These are phyloP conservation scores for Nothophaeocryptopus gaeumannii DNA, from an alignment of 2,329 filamentous ascomycete species.

Conservation along the genomic window DNA sequence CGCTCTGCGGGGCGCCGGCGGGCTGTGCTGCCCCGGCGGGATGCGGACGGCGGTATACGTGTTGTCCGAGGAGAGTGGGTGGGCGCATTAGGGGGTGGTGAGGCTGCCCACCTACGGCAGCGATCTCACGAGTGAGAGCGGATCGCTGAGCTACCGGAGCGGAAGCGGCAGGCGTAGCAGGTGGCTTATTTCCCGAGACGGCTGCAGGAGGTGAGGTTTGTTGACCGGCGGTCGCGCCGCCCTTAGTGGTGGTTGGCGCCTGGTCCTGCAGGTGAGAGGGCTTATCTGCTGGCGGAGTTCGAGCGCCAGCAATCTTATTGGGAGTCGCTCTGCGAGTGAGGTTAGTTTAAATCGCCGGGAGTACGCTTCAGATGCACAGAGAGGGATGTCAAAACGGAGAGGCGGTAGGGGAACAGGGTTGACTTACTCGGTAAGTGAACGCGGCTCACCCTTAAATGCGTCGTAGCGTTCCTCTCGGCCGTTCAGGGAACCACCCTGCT, in stretches of 20 bases:
- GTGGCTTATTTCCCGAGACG: not conserved
- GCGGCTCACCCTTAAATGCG: slow-evolving; percentile 61
- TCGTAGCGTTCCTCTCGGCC: slow-evolving; percentile 57
- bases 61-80: slow-evolving; percentile 7
- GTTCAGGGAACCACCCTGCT: slow-evolving; percentile 51
- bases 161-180: not conserved
- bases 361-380: not conserved
- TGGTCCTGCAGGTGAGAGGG: not conserved
- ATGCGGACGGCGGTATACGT: slow-evolving; percentile 7
- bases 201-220: too few species aligned
- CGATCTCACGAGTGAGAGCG: slow-evolving; percentile 1
- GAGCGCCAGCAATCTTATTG: not conserved
- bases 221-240: too few species aligned
- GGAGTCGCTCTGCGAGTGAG: not conserved
- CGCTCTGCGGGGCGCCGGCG: not conserved
- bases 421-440: slow-evolving; percentile 27
- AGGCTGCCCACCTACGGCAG: slow-evolving; percentile 2
- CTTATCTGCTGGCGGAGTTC: slow-evolving; percentile 3
- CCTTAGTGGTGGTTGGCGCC: not conserved
- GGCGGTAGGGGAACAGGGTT: not conserved
- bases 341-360: not conserved
- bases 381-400: not conserved
- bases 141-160: not conserved
- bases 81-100: slow-evolving; percentile 16
- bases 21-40: not conserved